Conservation (phyloP, 2,329 filamentous ascomycete species). For the Pseudocercospora vitis region DNA sequence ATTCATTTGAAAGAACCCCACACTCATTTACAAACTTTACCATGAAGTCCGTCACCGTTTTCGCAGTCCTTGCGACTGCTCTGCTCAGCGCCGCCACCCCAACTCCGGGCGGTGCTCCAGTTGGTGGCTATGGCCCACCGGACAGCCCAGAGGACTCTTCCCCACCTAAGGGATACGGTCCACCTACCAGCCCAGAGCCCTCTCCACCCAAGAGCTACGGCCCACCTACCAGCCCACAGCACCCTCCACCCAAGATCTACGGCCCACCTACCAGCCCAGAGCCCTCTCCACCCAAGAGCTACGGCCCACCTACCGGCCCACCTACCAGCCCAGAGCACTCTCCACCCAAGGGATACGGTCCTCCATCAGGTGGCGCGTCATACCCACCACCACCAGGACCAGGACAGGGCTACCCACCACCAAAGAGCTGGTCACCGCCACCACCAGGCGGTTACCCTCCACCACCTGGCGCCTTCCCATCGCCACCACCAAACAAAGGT, state of each 20-base stretch:
- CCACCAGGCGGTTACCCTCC: not conserved
- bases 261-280: too few relatives aligned
- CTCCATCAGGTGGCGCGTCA: too few relatives aligned
- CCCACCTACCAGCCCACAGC: not conserved
- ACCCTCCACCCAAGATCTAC: not conserved
- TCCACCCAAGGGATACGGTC: too few relatives aligned
- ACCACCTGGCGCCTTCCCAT: not conserved
- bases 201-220: too few relatives aligned
- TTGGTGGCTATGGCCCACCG: not conserved
- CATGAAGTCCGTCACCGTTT: constrained; percentile 18
- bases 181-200: too few relatives aligned
- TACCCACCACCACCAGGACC: too few relatives aligned
- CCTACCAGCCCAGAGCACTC: too few relatives aligned
- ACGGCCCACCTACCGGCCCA: too few relatives aligned
- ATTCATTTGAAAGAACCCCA: constrained; percentile 16
- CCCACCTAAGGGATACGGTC: not conserved
- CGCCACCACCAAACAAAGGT: constrained; percentile 1
- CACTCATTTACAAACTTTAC: not conserved
- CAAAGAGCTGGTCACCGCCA: not conserved
- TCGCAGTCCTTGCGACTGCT: constrained; percentile 19
- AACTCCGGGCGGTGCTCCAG: constrained; percentile 10
- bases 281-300: too few relatives aligned
- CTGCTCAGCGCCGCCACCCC: constrained; percentile 17
- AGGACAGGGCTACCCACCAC: not conserved
- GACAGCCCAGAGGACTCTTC: not conserved